phyloP scores from a whole-genome alignment of 2,329 filamentous ascomycete species.

The Apiospora rasikravindrae region DNA sequence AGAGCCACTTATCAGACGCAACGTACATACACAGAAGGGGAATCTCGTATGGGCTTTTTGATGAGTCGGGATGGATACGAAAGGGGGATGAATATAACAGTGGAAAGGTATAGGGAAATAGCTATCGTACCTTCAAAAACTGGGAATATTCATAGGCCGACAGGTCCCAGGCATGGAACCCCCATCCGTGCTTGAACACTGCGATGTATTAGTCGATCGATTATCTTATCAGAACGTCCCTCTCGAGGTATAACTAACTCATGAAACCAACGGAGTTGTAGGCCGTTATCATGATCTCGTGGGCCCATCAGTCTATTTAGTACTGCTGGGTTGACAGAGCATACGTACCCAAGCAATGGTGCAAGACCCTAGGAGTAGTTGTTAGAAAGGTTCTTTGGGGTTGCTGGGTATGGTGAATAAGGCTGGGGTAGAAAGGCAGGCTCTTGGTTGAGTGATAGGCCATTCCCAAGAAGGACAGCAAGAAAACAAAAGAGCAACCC shows the following conservation, averaged over 20 bases:
- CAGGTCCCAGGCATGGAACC: constrained; percentile 33
- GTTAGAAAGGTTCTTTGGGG: not conserved
- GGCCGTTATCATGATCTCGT: constrained; percentile 17
- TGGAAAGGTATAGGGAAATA: not conserved
- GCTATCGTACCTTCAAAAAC: constrained; percentile 1
- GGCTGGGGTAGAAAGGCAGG: not conserved
- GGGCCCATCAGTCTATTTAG: not conserved
- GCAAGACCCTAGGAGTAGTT: constrained; percentile 23
- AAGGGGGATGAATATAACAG: not conserved
- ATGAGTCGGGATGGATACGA: not conserved
- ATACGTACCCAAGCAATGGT: constrained; percentile 25
- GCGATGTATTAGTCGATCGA: not conserved
- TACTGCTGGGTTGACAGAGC: not conserved
- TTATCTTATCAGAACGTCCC: not conserved
- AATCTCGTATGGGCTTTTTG: not conserved
- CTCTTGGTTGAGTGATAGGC: not conserved
- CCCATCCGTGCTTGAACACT: constrained; percentile 33
- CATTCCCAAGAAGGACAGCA: not conserved
- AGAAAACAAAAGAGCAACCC: not conserved
- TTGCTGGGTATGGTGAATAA: not conserved
- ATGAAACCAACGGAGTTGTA: constrained; percentile 19
- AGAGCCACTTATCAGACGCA: not conserved
- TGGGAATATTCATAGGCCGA: constrained; percentile 17
- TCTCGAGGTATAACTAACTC: constrained; percentile 15
- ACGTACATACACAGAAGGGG: too few species aligned